Percentiles rank a stretch among this genome's conserved stretches.
phyloP scores from a whole-genome alignment of 1,139 yeast genomes.

The Geotrichum cucujoidarum region DNA sequence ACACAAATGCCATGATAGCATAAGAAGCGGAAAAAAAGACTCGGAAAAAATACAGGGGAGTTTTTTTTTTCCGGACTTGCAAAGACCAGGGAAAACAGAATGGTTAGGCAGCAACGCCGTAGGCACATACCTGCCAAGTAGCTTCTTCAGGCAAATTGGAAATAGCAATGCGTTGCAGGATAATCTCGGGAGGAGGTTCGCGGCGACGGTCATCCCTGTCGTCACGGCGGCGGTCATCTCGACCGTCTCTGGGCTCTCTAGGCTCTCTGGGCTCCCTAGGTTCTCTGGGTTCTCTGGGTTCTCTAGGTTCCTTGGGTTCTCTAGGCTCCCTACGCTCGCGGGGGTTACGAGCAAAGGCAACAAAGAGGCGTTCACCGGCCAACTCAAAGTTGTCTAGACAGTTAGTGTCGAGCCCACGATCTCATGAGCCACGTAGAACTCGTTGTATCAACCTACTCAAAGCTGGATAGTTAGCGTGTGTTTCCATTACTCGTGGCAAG shows the following conservation, averaged over 20 bases:
- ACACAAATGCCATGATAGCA: no score
- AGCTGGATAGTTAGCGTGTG: no score
- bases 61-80: no score
- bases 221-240: conserved; percentile 21
- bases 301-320: no score
- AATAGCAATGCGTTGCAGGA: conserved; percentile 27
- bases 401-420: conserved; percentile 19
- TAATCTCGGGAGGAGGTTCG: conserved; percentile 22
- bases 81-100: conserved; percentile 9
- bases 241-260: conserved; percentile 18
- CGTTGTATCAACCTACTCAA: no score
- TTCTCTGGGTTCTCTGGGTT: no score
- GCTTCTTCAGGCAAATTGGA: conserved; percentile 28
- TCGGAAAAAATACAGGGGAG: no score
- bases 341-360: conserved; percentile 32
- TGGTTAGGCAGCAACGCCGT: conserved; percentile 18
- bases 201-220: conserved; percentile 22
- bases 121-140: conserved; percentile 32
- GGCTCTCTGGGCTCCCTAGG: conserved; percentile 22
- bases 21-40: conserved; percentile 15
- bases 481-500: no score
- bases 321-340: no score
- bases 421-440: no score
- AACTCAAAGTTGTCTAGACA: conserved; percentile 31
- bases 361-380: conserved; percentile 31